These are phyloP conservation scores for Barnettozyma wickerhamii DNA, from an alignment of 805 yeast species.

Conservation along the genomic window DNA sequence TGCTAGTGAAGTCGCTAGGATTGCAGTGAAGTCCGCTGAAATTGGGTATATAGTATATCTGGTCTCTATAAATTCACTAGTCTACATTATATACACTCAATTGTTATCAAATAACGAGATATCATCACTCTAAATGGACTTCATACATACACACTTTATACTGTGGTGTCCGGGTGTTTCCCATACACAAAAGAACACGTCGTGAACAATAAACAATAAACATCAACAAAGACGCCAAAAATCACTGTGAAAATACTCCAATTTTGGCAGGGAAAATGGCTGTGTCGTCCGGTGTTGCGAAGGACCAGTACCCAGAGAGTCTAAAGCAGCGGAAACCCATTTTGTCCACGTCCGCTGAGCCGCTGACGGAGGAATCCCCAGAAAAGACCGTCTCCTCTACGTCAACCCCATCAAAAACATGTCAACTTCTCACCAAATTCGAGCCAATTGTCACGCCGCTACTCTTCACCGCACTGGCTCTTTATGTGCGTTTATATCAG, in stretches of 20 bases:
- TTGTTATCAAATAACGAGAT: too few relatives aligned
- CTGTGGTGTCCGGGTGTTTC: background rate
- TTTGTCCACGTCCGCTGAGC: background rate
- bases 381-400: background rate
- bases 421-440: background rate
- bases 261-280: background rate
- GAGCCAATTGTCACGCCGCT: slow-evolving; percentile 36
- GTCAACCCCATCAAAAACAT: background rate
- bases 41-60: too few relatives aligned
- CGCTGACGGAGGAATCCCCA: background rate
- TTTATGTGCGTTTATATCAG: slow-evolving; percentile 54
- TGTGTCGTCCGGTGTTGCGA: background rate
- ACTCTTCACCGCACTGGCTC: slow-evolving; percentile 40
- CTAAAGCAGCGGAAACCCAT: background rate
- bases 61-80: too few relatives aligned
- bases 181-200: background rate
- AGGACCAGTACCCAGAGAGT: background rate
- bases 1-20: slow-evolving; percentile 1
- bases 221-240: too few relatives aligned
- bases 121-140: too few relatives aligned
- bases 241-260: too few relatives aligned
- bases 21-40: too few relatives aligned
- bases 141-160: too few relatives aligned
- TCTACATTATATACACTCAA: too few relatives aligned
- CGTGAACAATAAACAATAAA: too few relatives aligned